Evolutionary conservation across 371 early-diverging fungal species (phyloP), one percentile per base, ranked within the genome.

Genomic region (Rhizopus delemar): DNA sequence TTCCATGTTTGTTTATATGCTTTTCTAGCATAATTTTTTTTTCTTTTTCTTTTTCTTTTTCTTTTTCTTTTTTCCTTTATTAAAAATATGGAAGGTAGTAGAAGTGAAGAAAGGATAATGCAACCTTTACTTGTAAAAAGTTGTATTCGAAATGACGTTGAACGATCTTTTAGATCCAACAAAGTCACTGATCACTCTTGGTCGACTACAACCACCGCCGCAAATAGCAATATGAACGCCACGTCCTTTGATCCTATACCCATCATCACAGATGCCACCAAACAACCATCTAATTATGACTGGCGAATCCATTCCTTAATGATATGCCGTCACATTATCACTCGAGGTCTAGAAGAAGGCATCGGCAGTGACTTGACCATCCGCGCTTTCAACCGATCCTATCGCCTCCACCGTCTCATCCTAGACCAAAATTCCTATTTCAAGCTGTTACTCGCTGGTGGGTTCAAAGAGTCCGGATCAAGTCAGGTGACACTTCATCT

Each of bases 401-500:
- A 87, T 59, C 68, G 60, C 9, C 74, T 87, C 2, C 87, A 87
- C 57, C 74, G 83, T 7, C 63, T 87, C 0, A 63, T 87, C 4
- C 58, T 87, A 34, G 78, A 77, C 41, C 87, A 85, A 55, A 81
- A 83, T 36, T 71, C 74, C 0, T 85, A 84, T 41, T 87, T 85
- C 51, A 75, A 75, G 5, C 51, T 71, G 8, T 64, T 85, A 38
- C 51, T 87, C 0, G 69, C 80, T 31, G 87, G 86, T 22, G 74
- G 75, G 0, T 87, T 84, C 68, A 70, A 57, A 36, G 86, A 87
- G 56, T 56, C 78, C 8, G 58, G 68, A 9, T 60, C 68, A 2
- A 68, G 72, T 41, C 34, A 34, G 5, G 67, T 85, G 11, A 71
- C 73, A 1, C 55, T 85, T 12, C 63, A 74, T 46, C 82, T 89